Percentiles rank a stretch among this genome's conserved stretches.
These are phyloP conservation scores for Fennellomyces sp. DNA, from an alignment of 371 early-diverging fungal species.

Conservation along the genomic window DNA sequence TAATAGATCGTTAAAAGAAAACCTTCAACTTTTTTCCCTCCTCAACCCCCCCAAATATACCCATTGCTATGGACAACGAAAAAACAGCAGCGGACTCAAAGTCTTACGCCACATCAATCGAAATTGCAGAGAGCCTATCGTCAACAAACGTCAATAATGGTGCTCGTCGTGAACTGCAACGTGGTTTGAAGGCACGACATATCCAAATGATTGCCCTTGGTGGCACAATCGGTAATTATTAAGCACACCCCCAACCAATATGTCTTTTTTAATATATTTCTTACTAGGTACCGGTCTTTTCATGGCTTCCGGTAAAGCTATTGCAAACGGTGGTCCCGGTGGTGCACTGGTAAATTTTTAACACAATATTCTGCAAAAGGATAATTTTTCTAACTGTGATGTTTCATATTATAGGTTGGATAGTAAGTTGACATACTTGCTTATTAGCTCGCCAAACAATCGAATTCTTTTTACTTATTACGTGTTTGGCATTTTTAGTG, in stretches of 20 bases:
- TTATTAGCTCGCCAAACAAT: neutral
- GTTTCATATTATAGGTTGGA: too few relatives aligned
- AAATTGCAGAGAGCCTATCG: conserved; percentile 18
- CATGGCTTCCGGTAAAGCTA: conserved; percentile 78
- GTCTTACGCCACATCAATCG: conserved; percentile 24
- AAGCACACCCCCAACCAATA: neutral
- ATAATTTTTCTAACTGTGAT: too few relatives aligned
- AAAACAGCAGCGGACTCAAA: neutral
- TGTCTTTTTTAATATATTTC: too few relatives aligned
- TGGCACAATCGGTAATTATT: conserved; percentile 28
- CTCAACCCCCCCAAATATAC: neutral
- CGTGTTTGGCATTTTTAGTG: too few relatives aligned
- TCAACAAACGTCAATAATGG: conserved; percentile 1
- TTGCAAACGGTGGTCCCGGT: conserved; percentile 75
- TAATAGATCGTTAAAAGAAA: neutral
- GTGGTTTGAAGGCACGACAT: conserved; percentile 66
- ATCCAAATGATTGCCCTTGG: conserved; percentile 78
- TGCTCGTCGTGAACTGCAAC: conserved; percentile 30
- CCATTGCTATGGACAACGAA: neutral
- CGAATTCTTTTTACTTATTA: neutral
- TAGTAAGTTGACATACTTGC: conserved; percentile 42
- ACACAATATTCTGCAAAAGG: too few relatives aligned
- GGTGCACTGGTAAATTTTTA: conserved; percentile 69
- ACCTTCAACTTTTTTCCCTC: neutral
- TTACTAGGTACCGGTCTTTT: conserved; percentile 88